Conservation (phyloP, 2,329 filamentous ascomycete genomes). For the Exutisphaerella laricina region DNA sequence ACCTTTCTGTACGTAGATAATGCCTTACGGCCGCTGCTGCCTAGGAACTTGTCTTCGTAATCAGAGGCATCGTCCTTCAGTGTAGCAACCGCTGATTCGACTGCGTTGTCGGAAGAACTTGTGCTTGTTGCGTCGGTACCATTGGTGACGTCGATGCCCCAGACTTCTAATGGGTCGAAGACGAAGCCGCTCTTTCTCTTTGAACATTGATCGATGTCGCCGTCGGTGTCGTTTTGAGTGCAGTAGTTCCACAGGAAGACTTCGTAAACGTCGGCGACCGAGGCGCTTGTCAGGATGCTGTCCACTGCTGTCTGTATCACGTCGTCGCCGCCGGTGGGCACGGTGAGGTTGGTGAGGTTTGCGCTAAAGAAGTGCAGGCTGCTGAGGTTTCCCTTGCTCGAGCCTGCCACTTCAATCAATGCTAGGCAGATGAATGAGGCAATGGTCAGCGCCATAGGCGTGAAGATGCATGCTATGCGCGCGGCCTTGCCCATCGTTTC, state of each 20-base stretch:
- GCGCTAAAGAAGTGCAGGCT: constrained; percentile 50
- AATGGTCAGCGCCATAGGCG: constrained; percentile 77
- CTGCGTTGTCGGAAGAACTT: constrained; percentile 18
- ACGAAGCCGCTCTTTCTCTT: constrained; percentile 71
- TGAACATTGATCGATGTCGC: constrained; percentile 58
- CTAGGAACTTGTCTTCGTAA: constrained; percentile 46
- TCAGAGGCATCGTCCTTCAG: constrained; percentile 47
- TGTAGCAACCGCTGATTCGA: constrained; percentile 38
- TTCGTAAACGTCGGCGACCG: constrained; percentile 70
- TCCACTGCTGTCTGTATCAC: constrained; percentile 36
- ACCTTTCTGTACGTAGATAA: constrained; percentile 69
- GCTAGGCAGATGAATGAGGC: constrained; percentile 65
- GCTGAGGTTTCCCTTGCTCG: constrained; percentile 44
- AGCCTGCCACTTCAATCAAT: constrained; percentile 54
- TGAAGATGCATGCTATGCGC: constrained; percentile 77
- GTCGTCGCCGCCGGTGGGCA: constrained; percentile 27
- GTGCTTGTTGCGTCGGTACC: constrained; percentile 24
- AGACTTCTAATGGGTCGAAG: constrained; percentile 62
- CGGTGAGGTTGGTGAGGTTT: constrained; percentile 35
- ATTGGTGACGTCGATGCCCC: constrained; percentile 53
- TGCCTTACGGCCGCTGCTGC: constrained; percentile 59
- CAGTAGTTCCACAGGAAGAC: constrained; percentile 88
- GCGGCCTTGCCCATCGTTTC: constrained; percentile 64
- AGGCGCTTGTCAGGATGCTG: constrained; percentile 31
- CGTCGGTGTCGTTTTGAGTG: constrained; percentile 46